phyloP scores from a whole-genome alignment of 345 rosid species.

The Trapa incisa region DNA sequence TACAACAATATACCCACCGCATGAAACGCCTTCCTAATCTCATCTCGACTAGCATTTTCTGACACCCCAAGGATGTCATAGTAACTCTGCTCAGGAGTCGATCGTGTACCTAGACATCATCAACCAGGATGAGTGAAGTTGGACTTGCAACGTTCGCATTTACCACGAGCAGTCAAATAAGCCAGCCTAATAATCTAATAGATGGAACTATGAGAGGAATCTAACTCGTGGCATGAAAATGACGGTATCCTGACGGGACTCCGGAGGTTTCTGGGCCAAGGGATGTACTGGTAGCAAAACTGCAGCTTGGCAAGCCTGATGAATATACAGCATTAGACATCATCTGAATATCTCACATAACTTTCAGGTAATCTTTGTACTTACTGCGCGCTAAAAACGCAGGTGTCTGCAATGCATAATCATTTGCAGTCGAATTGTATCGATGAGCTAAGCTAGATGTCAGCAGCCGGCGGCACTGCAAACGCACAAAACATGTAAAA shows the following conservation, averaged over 20 bases:
- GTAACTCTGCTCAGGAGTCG: conserved; percentile 32
- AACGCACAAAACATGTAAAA: not conserved
- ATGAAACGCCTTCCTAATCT: conserved; percentile 78
- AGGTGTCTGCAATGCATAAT: conserved; percentile 5
- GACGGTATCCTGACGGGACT: conserved; percentile 23
- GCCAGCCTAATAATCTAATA: not conserved
- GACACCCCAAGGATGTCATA: conserved; percentile 77
- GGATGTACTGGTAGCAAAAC: conserved; percentile 19
- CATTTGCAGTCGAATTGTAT: conserved; percentile 10
- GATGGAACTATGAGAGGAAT: not conserved
- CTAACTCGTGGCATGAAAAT: conserved; percentile 59
- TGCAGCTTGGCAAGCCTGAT: conserved; percentile 27
- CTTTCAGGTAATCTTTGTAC: not conserved
- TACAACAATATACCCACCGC: conserved; percentile 23
- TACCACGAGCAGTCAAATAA: not conserved
- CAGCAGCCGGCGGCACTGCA: conserved; percentile 35
- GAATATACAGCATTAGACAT: not conserved
- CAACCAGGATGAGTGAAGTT: not conserved
- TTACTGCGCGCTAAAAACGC: conserved; percentile 28
- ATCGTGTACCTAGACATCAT: conserved; percentile 24
- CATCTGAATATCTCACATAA: not conserved
- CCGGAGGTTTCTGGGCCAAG: conserved; percentile 19
- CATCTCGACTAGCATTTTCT: conserved; percentile 52
- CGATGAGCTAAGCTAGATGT: conserved; percentile 18
- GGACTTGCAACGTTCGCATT: not conserved